A percentile compares a stretch with the other conserved stretches of the same genome.
Evolutionary conservation across 2,329 filamentous ascomycete species (phyloP).

Genomic region (Rhexocercosporidium sp.): DNA sequence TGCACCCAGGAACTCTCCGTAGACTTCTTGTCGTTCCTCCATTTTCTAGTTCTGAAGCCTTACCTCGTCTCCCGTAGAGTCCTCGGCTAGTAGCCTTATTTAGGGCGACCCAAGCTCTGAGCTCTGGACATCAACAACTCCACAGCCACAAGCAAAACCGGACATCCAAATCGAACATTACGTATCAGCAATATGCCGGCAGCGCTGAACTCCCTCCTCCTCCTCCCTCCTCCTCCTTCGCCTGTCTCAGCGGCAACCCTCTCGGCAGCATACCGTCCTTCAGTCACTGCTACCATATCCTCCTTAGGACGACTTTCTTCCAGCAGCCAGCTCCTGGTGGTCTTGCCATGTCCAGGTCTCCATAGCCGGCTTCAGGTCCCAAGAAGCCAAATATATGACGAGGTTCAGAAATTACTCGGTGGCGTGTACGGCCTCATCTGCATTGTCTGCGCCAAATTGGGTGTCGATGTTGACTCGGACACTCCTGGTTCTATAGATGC

Average conservation of each 20-base stretch:
- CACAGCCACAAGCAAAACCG: not conserved
- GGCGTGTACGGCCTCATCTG: constrained; percentile 80
- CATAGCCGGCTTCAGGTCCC: constrained; percentile 55
- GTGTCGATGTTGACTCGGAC: constrained; percentile 63
- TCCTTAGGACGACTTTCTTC: constrained; percentile 49
- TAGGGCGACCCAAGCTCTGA: not conserved
- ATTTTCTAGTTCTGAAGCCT: no score
- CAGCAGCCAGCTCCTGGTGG: constrained; percentile 49
- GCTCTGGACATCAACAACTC: not conserved
- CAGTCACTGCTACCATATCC: constrained; percentile 52
- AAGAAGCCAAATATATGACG: constrained; percentile 61
- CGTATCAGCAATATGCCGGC: constrained; percentile 19
- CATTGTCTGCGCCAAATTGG: constrained; percentile 66
- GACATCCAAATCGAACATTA: not conserved
- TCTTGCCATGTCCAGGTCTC: constrained; percentile 64
- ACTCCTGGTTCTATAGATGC: constrained; percentile 76
- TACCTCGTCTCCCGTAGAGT: no score
- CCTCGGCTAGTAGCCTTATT: not conserved
- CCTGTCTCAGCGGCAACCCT: constrained; percentile 58
- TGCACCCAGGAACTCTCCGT: not conserved
- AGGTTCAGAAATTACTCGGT: constrained; percentile 76
- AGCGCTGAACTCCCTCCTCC: constrained; percentile 57
- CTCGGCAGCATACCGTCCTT: constrained; percentile 63
- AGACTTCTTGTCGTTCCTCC: not conserved
- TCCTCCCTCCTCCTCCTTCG: constrained; percentile 67